phyloP scores from a whole-genome alignment of 2,329 filamentous ascomycete species.

The Fusarium setosum region DNA sequence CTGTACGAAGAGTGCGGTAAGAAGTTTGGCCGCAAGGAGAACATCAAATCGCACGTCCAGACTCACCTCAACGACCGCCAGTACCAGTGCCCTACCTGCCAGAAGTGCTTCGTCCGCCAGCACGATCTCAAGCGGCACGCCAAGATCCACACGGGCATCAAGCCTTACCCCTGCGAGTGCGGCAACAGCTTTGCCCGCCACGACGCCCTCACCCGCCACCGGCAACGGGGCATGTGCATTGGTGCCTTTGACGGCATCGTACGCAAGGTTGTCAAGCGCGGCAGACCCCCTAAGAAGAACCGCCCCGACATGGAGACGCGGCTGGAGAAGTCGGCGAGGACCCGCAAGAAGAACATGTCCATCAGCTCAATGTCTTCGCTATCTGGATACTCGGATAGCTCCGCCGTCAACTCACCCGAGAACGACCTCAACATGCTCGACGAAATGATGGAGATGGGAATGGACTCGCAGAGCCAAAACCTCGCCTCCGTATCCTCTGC shows the following conservation, averaged over 20 bases:
- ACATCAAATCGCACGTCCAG: conserved; percentile 98
- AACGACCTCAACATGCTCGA: conserved; percentile 60
- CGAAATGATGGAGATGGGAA: conserved; percentile 59
- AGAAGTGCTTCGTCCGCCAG: conserved; percentile 95
- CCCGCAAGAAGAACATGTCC: conserved; percentile 66
- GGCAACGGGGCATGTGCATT: conserved; percentile 95
- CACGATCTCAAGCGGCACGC: conserved; percentile 97
- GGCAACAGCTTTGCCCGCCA: conserved; percentile 95
- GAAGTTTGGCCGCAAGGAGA: conserved; percentile 95
- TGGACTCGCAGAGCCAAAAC: conserved; percentile 41
- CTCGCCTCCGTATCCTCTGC: conserved; percentile 59
- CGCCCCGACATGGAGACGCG: conserved; percentile 67
- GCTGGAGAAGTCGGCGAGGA: conserved; percentile 65
- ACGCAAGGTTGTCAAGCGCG: conserved; percentile 70
- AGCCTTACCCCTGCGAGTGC: conserved; percentile 94
- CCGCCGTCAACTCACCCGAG: conserved; percentile 63
- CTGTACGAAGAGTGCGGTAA: conserved; percentile 84
- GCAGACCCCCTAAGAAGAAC: conserved; percentile 69
- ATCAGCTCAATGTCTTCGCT: conserved; percentile 63
- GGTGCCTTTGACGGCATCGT: conserved; percentile 88
- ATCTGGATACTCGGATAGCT: conserved; percentile 68
- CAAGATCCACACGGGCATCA: conserved; percentile 96
- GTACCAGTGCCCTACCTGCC: conserved; percentile 91
- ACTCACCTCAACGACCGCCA: conserved; percentile 97
- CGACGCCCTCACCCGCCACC: conserved; percentile 92